Conservation (phyloP, 2,329 filamentous ascomycete genomes). For the Fusarium verticillioides region DNA sequence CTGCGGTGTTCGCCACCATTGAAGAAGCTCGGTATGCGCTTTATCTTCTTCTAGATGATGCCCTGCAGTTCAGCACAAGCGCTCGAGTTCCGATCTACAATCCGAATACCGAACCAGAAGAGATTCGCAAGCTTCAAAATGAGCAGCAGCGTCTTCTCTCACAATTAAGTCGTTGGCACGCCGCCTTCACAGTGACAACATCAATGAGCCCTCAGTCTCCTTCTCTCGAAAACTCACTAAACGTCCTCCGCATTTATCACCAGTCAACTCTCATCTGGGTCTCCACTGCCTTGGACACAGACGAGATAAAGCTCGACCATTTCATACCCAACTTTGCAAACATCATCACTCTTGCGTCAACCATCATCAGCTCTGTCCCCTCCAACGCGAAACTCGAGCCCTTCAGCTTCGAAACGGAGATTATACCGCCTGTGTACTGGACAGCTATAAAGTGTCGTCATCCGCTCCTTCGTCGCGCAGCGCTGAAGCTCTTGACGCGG, state of each 20-base stretch:
- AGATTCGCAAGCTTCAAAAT: constrained; percentile 42
- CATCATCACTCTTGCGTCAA: constrained; percentile 51
- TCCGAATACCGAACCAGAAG: constrained; percentile 38
- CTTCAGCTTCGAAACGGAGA: constrained; percentile 57
- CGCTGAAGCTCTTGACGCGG: constrained; percentile 50
- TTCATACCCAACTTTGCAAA: constrained; percentile 50
- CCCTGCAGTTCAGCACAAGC: constrained; percentile 50
- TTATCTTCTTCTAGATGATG: constrained; percentile 55
- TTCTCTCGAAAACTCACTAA: constrained; percentile 22
- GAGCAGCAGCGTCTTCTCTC: constrained; percentile 50
- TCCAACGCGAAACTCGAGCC: constrained; percentile 24
- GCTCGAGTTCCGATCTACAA: constrained; percentile 44
- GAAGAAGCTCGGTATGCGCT: constrained; percentile 47
- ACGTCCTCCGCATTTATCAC: constrained; percentile 53
- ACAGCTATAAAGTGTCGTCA: constrained; percentile 54
- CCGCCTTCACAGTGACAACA: constrained; percentile 46
- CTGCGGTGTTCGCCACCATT: constrained; percentile 49
- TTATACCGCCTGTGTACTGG: constrained; percentile 57
- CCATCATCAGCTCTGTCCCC: constrained; percentile 39
- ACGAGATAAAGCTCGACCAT: constrained; percentile 51
- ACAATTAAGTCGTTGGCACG: constrained; percentile 45
- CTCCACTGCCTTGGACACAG: constrained; percentile 44
- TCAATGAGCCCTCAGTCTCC: constrained; percentile 39
- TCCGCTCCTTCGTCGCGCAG: constrained; percentile 53
- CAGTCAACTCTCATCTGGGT: constrained; percentile 50